Evolutionary conservation across 73 alveolate genomes (phyloP).

Genomic region (Paramecium tetraurelia): DNA sequence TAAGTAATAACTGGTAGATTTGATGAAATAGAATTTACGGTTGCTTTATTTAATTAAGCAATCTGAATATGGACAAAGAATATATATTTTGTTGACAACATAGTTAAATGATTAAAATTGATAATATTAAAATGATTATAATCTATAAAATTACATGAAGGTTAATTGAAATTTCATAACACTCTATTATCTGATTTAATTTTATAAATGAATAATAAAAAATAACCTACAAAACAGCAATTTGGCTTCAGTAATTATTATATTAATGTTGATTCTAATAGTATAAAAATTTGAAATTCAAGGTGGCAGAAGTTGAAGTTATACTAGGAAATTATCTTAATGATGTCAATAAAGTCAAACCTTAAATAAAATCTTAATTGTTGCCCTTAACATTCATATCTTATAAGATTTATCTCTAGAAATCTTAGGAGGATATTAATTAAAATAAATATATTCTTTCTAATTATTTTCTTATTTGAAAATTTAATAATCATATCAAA

Average conservation of each 20-base stretch:
- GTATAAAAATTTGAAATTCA: no score
- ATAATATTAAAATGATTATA: neutral
- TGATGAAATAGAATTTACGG: neutral
- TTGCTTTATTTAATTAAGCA: neutral
- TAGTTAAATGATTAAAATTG: conserved; percentile 11
- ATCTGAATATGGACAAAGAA: neutral
- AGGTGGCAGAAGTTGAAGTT: neutral
- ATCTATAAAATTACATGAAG: neutral
- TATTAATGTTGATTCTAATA: neutral
- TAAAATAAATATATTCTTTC: no score
- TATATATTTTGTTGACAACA: neutral
- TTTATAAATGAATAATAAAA: neutral
- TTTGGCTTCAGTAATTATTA: neutral
- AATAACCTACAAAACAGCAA: no score
- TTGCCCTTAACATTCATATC: no score
- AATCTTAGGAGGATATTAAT: no score
- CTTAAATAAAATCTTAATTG: no score
- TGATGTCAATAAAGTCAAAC: no score
- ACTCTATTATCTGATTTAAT: neutral
- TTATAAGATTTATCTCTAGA: no score
- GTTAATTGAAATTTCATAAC: neutral
- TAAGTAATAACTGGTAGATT: neutral
- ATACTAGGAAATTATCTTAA: no score
- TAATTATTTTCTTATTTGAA: neutral
- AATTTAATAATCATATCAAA: no score